Conservation (phyloP, 345 rosid species). For the Trapa incisa region DNA sequence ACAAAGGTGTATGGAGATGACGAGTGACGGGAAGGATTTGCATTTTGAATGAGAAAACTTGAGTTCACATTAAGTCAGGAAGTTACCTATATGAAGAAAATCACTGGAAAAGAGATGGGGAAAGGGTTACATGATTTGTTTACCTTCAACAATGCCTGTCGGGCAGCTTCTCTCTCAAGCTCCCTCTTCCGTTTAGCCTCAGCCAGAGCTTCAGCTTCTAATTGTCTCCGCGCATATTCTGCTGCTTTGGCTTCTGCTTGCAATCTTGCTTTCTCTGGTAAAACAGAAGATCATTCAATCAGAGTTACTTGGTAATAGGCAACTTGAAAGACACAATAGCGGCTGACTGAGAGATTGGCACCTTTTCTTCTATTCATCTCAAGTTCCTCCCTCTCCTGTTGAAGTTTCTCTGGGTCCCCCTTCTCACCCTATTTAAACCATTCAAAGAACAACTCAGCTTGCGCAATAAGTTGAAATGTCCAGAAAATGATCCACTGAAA, state of each 20-base stretch:
- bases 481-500: slow-evolving; percentile 7
- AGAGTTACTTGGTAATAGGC: neutral
- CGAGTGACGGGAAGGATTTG: no score
- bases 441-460: slow-evolving; percentile 5
- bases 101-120: neutral
- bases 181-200: slow-evolving; percentile 79
- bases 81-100: neutral
- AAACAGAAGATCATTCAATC: slow-evolving; percentile 3
- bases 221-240: slow-evolving; percentile 72
- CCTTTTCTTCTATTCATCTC: slow-evolving; percentile 72
- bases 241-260: slow-evolving; percentile 94
- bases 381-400: slow-evolving; percentile 71
- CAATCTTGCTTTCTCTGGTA: slow-evolving; percentile 74
- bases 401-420: slow-evolving; percentile 74
- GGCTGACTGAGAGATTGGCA: slow-evolving; percentile 8
- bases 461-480: slow-evolving; percentile 3
- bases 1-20: no score
- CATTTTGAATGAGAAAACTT: no score
- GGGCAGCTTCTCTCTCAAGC: slow-evolving; percentile 86
- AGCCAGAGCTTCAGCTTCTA: slow-evolving; percentile 79
- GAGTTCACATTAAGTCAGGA: neutral
- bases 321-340: neutral
- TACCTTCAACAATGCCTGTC: slow-evolving; percentile 79
- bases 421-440: slow-evolving; percentile 46
- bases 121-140: neutral